Conservation (phyloP, 2,329 filamentous ascomycete genomes). For the Alternaria infectoria region DNA sequence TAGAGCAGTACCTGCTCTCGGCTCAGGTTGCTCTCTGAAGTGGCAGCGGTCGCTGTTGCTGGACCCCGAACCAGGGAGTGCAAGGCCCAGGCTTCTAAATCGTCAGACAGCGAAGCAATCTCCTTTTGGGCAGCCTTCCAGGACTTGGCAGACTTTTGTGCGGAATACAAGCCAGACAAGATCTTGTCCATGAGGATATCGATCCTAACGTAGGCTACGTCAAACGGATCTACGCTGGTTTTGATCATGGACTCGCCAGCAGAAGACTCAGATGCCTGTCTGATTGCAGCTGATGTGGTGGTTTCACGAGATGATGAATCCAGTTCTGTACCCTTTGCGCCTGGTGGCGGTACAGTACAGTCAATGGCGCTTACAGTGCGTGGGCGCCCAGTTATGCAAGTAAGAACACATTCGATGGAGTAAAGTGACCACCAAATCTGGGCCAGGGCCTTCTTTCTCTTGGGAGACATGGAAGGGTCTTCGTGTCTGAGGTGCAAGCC, state of each 20-base stretch:
- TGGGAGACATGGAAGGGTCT: constrained; percentile 18
- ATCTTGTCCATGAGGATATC: constrained; percentile 23
- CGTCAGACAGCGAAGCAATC: constrained; percentile 32
- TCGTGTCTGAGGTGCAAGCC: constrained; percentile 47
- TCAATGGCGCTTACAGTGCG: constrained; percentile 37
- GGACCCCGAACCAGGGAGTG: constrained; percentile 28
- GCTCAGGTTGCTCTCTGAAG: background rate
- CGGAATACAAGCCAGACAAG: constrained; percentile 39
- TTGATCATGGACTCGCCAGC: background rate
- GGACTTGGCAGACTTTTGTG: constrained; percentile 34
- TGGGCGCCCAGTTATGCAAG: constrained; percentile 46
- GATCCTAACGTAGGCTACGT: constrained; percentile 14
- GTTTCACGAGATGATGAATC: constrained; percentile 6
- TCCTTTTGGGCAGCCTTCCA: constrained; percentile 38
- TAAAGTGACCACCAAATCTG: constrained; percentile 49
- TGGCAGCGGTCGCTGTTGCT: background rate
- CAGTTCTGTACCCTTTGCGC: constrained; percentile 3
- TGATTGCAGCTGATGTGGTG: background rate
- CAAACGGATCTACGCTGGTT: background rate
- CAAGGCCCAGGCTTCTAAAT: constrained; percentile 38
- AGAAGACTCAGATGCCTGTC: background rate
- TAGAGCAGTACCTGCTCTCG: constrained; percentile 25
- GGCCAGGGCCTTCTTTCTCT: constrained; percentile 37
- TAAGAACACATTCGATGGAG: constrained; percentile 42
- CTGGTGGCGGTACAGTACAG: constrained; percentile 31